A percentile compares a stretch with the other conserved stretches of the same genome.
Conservation (phyloP, 169 alveolate genomes). For the Eimeria mitis region DNA sequence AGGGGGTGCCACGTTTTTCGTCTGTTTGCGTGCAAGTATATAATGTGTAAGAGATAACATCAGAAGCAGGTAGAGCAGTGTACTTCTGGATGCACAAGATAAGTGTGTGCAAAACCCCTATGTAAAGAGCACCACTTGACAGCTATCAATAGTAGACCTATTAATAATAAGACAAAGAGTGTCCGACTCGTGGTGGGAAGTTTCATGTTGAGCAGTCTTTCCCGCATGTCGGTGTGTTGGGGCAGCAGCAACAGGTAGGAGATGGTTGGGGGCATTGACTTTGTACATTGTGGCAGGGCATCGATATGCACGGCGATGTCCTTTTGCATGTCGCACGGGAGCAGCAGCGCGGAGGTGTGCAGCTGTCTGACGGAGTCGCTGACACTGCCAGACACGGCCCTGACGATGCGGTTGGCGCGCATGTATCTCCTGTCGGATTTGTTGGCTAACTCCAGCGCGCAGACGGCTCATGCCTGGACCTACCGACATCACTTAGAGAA, state of each 20-base stretch:
- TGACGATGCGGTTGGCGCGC: slow-evolving; percentile 84
- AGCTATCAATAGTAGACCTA: too few species aligned
- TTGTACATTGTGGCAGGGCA: slow-evolving; percentile 34
- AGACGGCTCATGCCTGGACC: slow-evolving; percentile 86
- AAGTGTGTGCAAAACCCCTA: too few species aligned
- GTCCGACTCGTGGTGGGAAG: too few species aligned
- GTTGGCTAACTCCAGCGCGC: slow-evolving; percentile 85
- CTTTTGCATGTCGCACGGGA: slow-evolving; percentile 76
- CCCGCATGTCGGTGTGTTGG: not conserved
- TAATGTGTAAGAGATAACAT: not conserved
- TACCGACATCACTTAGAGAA: slow-evolving; percentile 86
- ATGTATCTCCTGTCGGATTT: slow-evolving; percentile 87
- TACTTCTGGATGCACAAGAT: not conserved
- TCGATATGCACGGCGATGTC: slow-evolving; percentile 79
- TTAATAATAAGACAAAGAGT: not conserved
- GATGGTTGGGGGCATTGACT: not conserved
- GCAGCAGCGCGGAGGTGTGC: slow-evolving; percentile 71
- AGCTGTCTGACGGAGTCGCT: slow-evolving; percentile 68
- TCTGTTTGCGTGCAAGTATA: not conserved
- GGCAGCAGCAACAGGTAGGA: not conserved
- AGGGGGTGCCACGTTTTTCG: not conserved
- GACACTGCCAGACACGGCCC: slow-evolving; percentile 74
- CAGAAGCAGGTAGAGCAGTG: not conserved
- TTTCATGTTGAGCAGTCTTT: not conserved
- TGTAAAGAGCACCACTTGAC: too few species aligned